Conservation (phyloP, 192 early-diverging fungal species). For the Geranomyces variabilis region DNA sequence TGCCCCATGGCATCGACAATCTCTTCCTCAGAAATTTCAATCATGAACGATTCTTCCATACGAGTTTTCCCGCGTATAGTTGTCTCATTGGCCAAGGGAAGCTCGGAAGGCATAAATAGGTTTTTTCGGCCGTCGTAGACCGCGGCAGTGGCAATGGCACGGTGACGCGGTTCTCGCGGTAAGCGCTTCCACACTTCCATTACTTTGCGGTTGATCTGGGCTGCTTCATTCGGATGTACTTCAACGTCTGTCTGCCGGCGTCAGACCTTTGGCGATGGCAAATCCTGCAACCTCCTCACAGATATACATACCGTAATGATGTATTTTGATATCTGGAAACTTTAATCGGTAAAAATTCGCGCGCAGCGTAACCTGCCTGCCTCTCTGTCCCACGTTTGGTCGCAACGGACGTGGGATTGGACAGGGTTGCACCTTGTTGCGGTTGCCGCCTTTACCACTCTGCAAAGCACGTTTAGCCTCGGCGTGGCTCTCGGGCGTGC, state of each 20-base stretch:
- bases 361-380: constrained; percentile 1
- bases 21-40: constrained; percentile 20
- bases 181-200: constrained; percentile 23
- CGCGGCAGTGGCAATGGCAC: constrained; percentile 1
- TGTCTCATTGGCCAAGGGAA: constrained; percentile 9
- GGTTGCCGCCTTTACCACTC: not conserved
- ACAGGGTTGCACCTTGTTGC: not conserved
- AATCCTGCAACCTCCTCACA: too few relatives aligned
- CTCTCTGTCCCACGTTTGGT: constrained; percentile 11
- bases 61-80: constrained; percentile 10
- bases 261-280: too few relatives aligned
- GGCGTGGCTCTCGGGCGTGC: not conserved
- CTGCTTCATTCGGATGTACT: constrained; percentile 8
- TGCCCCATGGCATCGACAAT: constrained; percentile 19
- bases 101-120: constrained; percentile 9
- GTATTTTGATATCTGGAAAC: constrained; percentile 14
- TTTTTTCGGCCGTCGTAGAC: constrained; percentile 24
- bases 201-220: constrained; percentile 15
- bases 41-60: constrained; percentile 5
- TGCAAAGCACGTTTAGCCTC: not conserved
- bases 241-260: constrained; percentile 9
- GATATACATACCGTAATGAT: constrained; percentile 29
- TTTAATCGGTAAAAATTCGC: constrained; percentile 17
- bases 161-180: not conserved
- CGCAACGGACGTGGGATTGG: constrained; percentile 6